Conservation (phyloP, 768 basidiomycete species). For the Mycena galopus region DNA sequence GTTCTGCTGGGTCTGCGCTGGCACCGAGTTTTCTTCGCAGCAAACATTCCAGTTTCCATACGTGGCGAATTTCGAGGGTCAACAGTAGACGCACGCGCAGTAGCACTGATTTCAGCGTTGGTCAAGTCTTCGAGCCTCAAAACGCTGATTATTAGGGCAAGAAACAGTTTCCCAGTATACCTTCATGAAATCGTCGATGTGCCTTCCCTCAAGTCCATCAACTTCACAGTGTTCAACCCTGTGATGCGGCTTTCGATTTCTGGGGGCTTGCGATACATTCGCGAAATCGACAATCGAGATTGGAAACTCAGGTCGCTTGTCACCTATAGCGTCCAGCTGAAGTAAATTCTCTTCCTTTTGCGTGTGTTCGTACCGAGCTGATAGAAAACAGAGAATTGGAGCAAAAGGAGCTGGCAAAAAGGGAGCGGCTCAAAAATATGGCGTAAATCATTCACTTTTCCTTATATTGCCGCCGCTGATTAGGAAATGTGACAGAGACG, state of each 20-base stretch:
- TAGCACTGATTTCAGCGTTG: background rate
- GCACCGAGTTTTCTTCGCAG: background rate
- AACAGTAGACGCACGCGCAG: background rate
- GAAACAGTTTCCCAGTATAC: background rate
- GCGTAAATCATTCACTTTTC: no score
- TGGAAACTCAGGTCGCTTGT: background rate
- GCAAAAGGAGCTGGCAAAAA: no score
- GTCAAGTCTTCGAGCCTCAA: background rate
- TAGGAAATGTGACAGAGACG: no score
- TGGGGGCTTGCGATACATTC: background rate
- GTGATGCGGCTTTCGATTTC: background rate
- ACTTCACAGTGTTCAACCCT: background rate
- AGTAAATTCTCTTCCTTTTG: background rate
- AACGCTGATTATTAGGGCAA: background rate
- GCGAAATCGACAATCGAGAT: background rate
- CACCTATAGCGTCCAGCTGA: background rate
- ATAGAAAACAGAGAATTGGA: no score
- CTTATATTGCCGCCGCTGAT: no score
- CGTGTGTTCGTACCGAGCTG: background rate
- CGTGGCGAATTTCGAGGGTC: background rate
- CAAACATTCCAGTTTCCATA: constrained; percentile 1
- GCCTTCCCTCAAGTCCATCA: background rate
- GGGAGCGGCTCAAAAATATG: no score
- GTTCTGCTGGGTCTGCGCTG: background rate
- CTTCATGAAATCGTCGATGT: background rate